Evolutionary conservation across 1,284 basidiomycete genomes (phyloP).

Genomic region (Chiua sp.): DNA sequence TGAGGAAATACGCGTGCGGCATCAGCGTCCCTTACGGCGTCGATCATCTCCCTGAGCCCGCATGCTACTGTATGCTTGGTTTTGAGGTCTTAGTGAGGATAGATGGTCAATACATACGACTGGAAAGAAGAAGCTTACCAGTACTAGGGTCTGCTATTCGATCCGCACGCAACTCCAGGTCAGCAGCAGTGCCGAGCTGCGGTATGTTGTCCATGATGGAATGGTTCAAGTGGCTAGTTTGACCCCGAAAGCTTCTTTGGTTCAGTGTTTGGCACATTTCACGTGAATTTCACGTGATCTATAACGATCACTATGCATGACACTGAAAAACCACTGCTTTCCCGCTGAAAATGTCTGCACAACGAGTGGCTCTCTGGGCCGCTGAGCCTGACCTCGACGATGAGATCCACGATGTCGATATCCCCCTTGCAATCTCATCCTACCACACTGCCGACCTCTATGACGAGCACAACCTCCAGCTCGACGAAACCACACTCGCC

Average conservation of each 20-base stretch:
- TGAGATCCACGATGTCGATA: conserved; percentile 72
- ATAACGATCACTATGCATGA: too few relatives aligned
- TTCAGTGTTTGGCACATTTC: conserved; percentile 31
- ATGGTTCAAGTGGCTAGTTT: too few relatives aligned
- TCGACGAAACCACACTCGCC: conserved; percentile 69
- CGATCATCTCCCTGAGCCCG: conserved; percentile 89
- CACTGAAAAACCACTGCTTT: background rate
- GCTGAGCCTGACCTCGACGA: conserved; percentile 77
- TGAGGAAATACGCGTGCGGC: conserved; percentile 73
- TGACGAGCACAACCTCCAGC: conserved; percentile 58
- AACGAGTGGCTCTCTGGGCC: conserved; percentile 71
- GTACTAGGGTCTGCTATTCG: conserved; percentile 75
- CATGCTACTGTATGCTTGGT: conserved; percentile 73
- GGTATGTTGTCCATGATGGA: conserved; percentile 48
- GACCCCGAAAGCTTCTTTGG: conserved; percentile 27
- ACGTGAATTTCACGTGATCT: conserved; percentile 37
- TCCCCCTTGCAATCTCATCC: conserved; percentile 66
- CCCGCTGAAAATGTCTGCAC: conserved; percentile 40
- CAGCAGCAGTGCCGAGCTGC: conserved; percentile 54
- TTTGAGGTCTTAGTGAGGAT: conserved; percentile 58
- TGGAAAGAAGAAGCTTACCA: conserved; percentile 38
- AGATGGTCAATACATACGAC: conserved; percentile 1
- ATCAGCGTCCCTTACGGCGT: conserved; percentile 83
- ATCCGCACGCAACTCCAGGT: conserved; percentile 72
- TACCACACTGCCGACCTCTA: conserved; percentile 72